Conservation (phyloP, 345 rosid genomes). For the Garcia nutans region DNA sequence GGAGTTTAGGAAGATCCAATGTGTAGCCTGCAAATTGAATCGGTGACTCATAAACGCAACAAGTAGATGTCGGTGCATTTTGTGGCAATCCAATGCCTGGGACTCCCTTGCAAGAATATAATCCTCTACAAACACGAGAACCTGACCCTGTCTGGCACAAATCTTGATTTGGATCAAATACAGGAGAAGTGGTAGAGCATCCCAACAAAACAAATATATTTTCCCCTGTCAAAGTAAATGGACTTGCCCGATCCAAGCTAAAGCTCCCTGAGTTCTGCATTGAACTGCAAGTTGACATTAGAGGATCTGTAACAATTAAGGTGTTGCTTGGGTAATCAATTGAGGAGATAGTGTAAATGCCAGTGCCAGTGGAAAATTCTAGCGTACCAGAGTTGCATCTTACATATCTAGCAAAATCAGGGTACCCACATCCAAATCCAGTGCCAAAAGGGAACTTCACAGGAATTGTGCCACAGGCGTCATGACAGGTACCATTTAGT, state of each 20-base stretch:
- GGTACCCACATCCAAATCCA: slow-evolving; percentile 56
- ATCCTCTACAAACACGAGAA: slow-evolving; percentile 55
- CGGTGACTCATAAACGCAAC: slow-evolving; percentile 60
- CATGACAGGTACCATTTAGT: slow-evolving; percentile 35
- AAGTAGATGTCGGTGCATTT: slow-evolving; percentile 51
- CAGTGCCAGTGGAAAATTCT: slow-evolving; percentile 52
- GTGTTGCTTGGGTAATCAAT: slow-evolving; percentile 50
- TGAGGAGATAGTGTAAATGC: slow-evolving; percentile 47
- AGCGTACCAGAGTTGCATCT: slow-evolving; percentile 48
- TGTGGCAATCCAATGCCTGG: slow-evolving; percentile 52
- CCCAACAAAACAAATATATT: slow-evolving; percentile 61
- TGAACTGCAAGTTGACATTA: slow-evolving; percentile 65
- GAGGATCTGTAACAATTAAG: slow-evolving; percentile 44
- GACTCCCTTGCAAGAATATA: slow-evolving; percentile 68
- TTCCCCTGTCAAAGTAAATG: slow-evolving; percentile 45
- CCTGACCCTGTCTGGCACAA: slow-evolving; percentile 54
- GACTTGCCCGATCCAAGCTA: slow-evolving; percentile 51
- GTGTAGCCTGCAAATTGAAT: slow-evolving; percentile 45
- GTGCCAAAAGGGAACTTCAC: slow-evolving; percentile 55
- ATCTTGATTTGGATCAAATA: slow-evolving; percentile 53
- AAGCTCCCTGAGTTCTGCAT: slow-evolving; percentile 70
- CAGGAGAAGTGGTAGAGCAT: slow-evolving; percentile 61
- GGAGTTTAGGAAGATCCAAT: slow-evolving; percentile 63
- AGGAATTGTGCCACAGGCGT: slow-evolving; percentile 48
- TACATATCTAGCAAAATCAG: slow-evolving; percentile 48